Conservation (phyloP, 225 moss, liverwort and hornwort species). For the Physcomitrium patens region DNA sequence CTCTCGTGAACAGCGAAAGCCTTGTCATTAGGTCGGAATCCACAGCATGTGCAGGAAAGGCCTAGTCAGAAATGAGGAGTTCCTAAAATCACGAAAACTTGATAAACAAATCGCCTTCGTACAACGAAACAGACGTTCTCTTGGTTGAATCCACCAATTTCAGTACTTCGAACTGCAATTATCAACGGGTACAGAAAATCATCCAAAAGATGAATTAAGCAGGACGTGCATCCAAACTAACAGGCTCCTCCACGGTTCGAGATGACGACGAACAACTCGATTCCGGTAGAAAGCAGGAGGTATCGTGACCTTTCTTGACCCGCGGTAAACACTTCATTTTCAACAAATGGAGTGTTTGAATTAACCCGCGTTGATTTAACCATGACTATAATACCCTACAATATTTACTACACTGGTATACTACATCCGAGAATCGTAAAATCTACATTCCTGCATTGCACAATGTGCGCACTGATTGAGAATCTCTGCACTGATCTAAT, state of each 20-base stretch:
- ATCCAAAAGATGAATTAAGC: conserved; percentile 29
- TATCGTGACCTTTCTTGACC: conserved; percentile 5
- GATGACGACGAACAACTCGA: neutral
- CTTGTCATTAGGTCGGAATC: neutral
- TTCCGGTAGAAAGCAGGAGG: conserved; percentile 14
- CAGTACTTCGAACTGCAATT: conserved; percentile 7
- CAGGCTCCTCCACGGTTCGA: neutral
- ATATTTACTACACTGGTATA: conserved; percentile 9
- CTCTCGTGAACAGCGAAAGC: neutral
- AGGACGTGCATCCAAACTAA: conserved; percentile 2
- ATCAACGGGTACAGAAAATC: conserved; percentile 6
- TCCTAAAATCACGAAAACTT: conserved; percentile 9
- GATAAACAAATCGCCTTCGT: conserved; percentile 10
- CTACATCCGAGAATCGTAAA: conserved; percentile 21
- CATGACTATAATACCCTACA: neutral
- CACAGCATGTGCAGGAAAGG: neutral
- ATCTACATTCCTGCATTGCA: conserved; percentile 51
- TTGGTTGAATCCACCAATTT: conserved; percentile 24
- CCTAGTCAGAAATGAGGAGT: neutral
- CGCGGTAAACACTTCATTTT: conserved; percentile 15
- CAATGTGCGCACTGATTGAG: conserved; percentile 55
- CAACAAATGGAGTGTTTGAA: too few species aligned
- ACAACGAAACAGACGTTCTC: neutral
- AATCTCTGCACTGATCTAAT: conserved; percentile 12
- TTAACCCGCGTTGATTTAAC: too few species aligned